A percentile compares a stretch with the other conserved stretches of the same genome.
These are phyloP conservation scores for Cyclotella atomus DNA, from an alignment of 108 stramenopile genomes.

Conservation along the genomic window DNA sequence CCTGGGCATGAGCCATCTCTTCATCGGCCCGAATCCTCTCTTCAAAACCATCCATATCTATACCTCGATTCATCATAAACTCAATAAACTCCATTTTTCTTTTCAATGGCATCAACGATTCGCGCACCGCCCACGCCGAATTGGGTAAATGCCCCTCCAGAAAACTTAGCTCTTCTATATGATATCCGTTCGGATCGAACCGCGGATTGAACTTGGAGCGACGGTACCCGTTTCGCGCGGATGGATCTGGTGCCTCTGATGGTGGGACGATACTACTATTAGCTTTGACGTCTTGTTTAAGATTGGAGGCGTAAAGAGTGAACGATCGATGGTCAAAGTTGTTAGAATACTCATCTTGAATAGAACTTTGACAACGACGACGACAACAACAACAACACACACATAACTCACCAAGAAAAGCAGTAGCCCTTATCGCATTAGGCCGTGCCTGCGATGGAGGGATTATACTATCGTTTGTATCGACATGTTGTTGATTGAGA, in stretches of 20 bases:
- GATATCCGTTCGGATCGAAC: conserved; percentile 25
- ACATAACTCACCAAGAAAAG: too few relatives aligned
- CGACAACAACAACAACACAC: too few relatives aligned
- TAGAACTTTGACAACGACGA: too few relatives aligned
- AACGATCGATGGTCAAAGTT: too few relatives aligned
- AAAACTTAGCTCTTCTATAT: conserved; percentile 28
- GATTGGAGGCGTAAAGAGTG: too few relatives aligned
- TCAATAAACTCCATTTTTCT: conserved; percentile 23
- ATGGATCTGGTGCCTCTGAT: conserved; percentile 33
- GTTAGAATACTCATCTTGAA: too few relatives aligned
- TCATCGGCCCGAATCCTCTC: neutral
- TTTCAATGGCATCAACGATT: conserved; percentile 33
- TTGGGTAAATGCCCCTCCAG: conserved; percentile 39
- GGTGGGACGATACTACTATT: conserved; percentile 23
- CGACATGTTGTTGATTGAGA: too few relatives aligned
- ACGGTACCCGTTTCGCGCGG: conserved; percentile 19
- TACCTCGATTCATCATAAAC: too few relatives aligned
- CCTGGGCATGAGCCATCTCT: neutral
- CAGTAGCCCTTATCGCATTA: too few relatives aligned
- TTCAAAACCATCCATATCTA: too few relatives aligned
- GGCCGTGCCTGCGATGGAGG: too few relatives aligned
- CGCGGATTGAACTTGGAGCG: conserved; percentile 26
- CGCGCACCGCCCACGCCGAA: conserved; percentile 41
- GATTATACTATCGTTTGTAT: too few relatives aligned
- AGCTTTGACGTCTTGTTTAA: neutral